Evolutionary conservation across 2,329 filamentous ascomycete genomes (phyloP), one percentile per base, ranked within the genome.

Genomic region (Claviceps africana): DNA sequence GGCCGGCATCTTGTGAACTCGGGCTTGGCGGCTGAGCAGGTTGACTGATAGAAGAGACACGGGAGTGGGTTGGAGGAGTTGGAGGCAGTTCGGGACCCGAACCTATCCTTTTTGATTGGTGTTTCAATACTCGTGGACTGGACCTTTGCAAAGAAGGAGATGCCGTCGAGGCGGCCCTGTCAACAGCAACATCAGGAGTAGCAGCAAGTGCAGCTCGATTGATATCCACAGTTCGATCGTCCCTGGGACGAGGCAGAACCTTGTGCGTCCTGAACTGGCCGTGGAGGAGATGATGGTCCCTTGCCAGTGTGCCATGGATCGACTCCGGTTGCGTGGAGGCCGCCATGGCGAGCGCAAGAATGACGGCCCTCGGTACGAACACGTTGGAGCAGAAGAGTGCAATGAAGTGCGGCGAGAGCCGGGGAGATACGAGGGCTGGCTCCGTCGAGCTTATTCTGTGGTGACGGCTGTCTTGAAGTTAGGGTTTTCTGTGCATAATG

Each of bases 61-160:
- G 74, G 43, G 78, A 81, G 59, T 81, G 76, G 47, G 74, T 73
- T 17, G 81, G 81, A 47, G 81, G 81, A 28, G 81, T 83, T n/a
- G 80, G 80, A 42, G 81, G 81, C 39, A 77, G 67, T 57, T 73
- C 73, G 19, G 74, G 74, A 1, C 74, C 72, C 39, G 65, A 67
- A 48, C 67, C 67, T 55, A 72, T 67, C 43, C 67, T 68, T 51
- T 65, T 67, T 46, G 68, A 61, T 52, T 73, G 69, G 55, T 70
- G 71, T 56, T 69, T 72, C 50, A 70, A 61, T 21, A 62, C 67
- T 53, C 67, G 66, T 11, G 70, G 64, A 54, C 65, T 72, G 15
- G 68, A 63, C 15, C 66, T 31, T 25, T 43, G 51, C 5, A 51
- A 51, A 28, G 21, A 46, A n/a, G 15, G 21, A 33, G 19, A 21